phyloP scores from a whole-genome alignment of 257 asterid genomes.

The Henckelia pumila region DNA sequence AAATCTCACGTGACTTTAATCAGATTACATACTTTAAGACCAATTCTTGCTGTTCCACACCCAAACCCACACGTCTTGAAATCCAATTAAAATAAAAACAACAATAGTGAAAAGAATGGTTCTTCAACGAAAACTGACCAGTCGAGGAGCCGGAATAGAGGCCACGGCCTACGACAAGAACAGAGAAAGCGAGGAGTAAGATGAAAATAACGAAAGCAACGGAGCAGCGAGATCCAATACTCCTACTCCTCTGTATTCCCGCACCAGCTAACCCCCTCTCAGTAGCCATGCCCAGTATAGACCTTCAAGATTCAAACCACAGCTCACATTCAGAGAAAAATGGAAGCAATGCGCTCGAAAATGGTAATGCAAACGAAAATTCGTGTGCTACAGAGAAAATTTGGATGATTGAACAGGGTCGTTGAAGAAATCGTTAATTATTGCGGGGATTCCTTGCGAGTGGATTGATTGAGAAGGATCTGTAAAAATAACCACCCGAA shows the following conservation, averaged over 20 bases:
- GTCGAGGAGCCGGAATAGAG: conserved; percentile 31
- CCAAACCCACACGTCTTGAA: not conserved
- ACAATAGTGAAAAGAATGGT: not conserved
- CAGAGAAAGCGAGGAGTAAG: conserved; percentile 34
- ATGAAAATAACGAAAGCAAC: not conserved
- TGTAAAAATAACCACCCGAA: too few relatives aligned
- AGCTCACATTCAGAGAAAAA: too few relatives aligned
- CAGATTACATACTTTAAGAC: not conserved
- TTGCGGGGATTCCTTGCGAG: too few relatives aligned
- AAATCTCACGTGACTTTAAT: not conserved
- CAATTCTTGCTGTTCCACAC: not conserved
- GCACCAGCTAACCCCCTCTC: conserved; percentile 37
- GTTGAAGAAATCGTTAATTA: too few relatives aligned
- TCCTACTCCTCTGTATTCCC: conserved; percentile 32
- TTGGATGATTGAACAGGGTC: too few relatives aligned
- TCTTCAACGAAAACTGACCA: conserved; percentile 39
- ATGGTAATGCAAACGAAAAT: too few relatives aligned
- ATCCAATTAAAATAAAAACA: conserved; percentile 12
- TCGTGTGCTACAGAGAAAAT: too few relatives aligned
- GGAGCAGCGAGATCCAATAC: conserved; percentile 42
- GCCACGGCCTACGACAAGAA: conserved; percentile 42
- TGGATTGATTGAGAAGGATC: not conserved
- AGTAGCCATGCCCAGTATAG: conserved; percentile 43
- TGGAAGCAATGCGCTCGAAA: not conserved
- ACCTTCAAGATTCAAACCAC: conserved; percentile 15